Evolutionary conservation across 345 rosid species (phyloP).

Genomic region (Theobroma cacao): DNA sequence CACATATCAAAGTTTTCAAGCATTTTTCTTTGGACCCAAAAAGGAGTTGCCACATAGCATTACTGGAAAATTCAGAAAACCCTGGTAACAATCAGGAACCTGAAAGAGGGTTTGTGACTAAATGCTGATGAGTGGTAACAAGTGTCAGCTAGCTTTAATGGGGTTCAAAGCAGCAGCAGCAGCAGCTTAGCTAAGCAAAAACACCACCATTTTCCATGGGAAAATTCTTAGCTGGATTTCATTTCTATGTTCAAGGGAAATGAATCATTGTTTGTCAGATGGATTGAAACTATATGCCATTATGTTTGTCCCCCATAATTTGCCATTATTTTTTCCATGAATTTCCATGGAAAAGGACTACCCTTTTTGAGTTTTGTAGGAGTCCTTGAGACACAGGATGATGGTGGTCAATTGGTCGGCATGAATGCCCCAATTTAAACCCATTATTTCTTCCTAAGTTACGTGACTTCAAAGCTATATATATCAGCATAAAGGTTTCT

Average conservation of each 20-base stretch:
- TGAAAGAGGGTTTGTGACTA: not conserved
- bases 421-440: not conserved
- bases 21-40: not conserved
- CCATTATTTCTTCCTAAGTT: not conserved
- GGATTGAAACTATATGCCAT: not conserved
- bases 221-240: not conserved
- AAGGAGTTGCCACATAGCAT: not conserved
- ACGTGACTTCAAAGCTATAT: not conserved
- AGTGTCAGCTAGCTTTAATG: not conserved
- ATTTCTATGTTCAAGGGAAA: not conserved
- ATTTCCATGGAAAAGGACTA: not conserved
- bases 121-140: not conserved
- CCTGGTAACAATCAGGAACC: not conserved
- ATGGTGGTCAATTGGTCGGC: not conserved
- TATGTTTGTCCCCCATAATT: constrained; percentile 13
- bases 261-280: not conserved
- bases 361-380: not conserved
- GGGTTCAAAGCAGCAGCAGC: not conserved
- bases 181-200: not conserved
- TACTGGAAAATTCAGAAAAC: not conserved
- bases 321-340: not conserved
- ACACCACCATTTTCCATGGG: not conserved
- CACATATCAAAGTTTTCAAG: not conserved
- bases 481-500: not conserved
- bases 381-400: not conserved